Percentiles rank a stretch among this genome's conserved stretches.
These are phyloP conservation scores for Hypholoma fasciculare DNA, from an alignment of 768 basidiomycete genomes.

Conservation along the genomic window DNA sequence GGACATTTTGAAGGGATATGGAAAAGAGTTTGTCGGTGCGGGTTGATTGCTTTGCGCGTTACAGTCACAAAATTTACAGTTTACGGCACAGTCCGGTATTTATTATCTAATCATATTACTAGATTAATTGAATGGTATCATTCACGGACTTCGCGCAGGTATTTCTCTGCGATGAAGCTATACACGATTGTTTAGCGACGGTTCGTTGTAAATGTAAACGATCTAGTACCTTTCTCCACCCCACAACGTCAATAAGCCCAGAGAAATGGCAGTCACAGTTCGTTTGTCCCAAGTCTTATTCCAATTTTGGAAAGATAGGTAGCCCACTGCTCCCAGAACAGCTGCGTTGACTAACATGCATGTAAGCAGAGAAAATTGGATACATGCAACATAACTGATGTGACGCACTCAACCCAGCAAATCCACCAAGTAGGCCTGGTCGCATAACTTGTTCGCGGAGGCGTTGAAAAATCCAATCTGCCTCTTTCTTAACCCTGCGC, in stretches of 20 bases:
- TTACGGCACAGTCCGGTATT: slow-evolving; percentile 7
- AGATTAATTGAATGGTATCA: background rate
- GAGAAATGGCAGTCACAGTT: slow-evolving; percentile 53
- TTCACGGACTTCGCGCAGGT: background rate
- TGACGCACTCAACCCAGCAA: slow-evolving; percentile 58
- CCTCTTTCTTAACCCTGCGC: slow-evolving; percentile 56
- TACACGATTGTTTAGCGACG: background rate
- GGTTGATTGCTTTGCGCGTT: background rate
- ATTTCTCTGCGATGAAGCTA: slow-evolving; percentile 13
- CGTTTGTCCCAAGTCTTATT: slow-evolving; percentile 68
- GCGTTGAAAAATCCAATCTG: slow-evolving; percentile 52
- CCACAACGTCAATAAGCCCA: slow-evolving; percentile 61
- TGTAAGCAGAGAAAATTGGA: background rate
- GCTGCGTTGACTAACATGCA: slow-evolving; percentile 56
- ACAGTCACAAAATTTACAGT: slow-evolving; percentile 15
- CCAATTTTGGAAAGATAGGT: slow-evolving; percentile 67
- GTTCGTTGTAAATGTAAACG: background rate
- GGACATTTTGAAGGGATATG: slow-evolving; percentile 53
- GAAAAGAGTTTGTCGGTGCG: background rate
- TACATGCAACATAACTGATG: background rate
- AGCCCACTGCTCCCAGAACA: slow-evolving; percentile 62
- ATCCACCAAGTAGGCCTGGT: slow-evolving; percentile 65
- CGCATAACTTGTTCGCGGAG: slow-evolving; percentile 57
- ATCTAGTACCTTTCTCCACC: slow-evolving; percentile 63
- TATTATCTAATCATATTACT: slow-evolving; percentile 9